Evolutionary conservation across 2,329 filamentous ascomycete genomes (phyloP).

Genomic region (Metarhizium sp.): DNA sequence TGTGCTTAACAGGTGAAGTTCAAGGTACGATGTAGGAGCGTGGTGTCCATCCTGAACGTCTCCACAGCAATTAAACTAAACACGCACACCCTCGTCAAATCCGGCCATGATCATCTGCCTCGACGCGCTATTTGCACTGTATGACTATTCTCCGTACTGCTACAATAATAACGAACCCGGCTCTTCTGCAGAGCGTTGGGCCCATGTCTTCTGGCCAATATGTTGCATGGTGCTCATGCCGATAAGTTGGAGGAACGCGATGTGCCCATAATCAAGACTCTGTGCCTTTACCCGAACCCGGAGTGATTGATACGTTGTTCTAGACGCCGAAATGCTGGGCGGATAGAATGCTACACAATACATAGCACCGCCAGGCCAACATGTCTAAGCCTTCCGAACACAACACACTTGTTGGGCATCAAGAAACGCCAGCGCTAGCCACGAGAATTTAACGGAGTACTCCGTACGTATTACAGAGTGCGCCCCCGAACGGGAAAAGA

Average conservation of each 20-base stretch:
- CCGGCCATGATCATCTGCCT: background rate
- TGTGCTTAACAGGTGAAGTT: background rate
- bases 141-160: background rate
- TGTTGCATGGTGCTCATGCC: too few species aligned
- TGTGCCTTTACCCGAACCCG: too few species aligned
- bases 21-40: background rate
- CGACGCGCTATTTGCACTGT: background rate
- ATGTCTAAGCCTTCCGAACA: too few species aligned
- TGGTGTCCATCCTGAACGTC: slow-evolving; percentile 3
- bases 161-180: too few species aligned
- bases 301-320: background rate
- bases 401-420: too few species aligned
- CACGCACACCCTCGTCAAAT: slow-evolving; percentile 1
- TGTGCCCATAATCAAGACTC: too few species aligned
- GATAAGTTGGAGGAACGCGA: too few species aligned
- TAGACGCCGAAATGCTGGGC: background rate
- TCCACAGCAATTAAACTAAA: slow-evolving; percentile 9
- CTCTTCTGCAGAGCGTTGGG: too few species aligned
- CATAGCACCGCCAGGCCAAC: background rate
- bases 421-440: too few species aligned
- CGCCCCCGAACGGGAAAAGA: too few species aligned
- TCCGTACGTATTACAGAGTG: background rate
- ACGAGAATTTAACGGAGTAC: background rate
- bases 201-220: too few species aligned
- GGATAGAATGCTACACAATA: background rate